A percentile compares a stretch with the other conserved stretches of the same genome.
These are phyloP conservation scores for Psilocybe cubensis DNA, from an alignment of 768 basidiomycete genomes.

Conservation along the genomic window DNA sequence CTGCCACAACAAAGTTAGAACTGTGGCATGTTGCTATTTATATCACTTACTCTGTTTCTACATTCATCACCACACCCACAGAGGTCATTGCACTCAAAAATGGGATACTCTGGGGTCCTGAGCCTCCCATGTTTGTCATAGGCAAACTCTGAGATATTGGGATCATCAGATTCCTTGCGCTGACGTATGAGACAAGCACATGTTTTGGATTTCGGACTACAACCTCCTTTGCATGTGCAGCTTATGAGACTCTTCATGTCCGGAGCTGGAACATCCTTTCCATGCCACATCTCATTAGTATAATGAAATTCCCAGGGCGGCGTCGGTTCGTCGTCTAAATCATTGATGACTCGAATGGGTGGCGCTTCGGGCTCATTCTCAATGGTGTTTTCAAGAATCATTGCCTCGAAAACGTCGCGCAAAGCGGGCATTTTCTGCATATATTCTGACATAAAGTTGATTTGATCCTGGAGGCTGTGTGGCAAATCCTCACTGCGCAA, in stretches of 20 bases:
- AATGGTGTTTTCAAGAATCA: conserved; percentile 66
- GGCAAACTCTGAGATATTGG: conserved; percentile 57
- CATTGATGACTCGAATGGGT: conserved; percentile 66
- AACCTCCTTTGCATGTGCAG: conserved; percentile 77
- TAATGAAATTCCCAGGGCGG: conserved; percentile 91
- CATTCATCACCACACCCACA: conserved; percentile 86
- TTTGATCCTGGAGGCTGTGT: conserved; percentile 63
- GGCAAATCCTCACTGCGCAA: conserved; percentile 56
- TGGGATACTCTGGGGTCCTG: conserved; percentile 54
- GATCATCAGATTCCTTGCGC: conserved; percentile 36
- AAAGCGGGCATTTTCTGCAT: conserved; percentile 46
- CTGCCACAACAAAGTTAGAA: conserved; percentile 38
- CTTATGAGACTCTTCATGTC: conserved; percentile 59
- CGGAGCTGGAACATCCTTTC: conserved; percentile 67
- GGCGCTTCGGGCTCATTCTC: conserved; percentile 74
- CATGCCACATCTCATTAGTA: conserved; percentile 80
- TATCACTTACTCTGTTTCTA: conserved; percentile 65
- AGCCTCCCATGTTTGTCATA: conserved; percentile 69
- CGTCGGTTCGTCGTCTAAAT: conserved; percentile 66
- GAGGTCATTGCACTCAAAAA: conserved; percentile 85
- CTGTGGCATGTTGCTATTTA: not conserved
- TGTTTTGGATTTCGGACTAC: conserved; percentile 72
- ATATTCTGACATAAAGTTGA: conserved; percentile 54
- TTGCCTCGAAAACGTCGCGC: conserved; percentile 61
- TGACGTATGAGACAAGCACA: conserved; percentile 76